Conservation (phyloP, 305 asterid species). For the Coffea humblotiana region DNA sequence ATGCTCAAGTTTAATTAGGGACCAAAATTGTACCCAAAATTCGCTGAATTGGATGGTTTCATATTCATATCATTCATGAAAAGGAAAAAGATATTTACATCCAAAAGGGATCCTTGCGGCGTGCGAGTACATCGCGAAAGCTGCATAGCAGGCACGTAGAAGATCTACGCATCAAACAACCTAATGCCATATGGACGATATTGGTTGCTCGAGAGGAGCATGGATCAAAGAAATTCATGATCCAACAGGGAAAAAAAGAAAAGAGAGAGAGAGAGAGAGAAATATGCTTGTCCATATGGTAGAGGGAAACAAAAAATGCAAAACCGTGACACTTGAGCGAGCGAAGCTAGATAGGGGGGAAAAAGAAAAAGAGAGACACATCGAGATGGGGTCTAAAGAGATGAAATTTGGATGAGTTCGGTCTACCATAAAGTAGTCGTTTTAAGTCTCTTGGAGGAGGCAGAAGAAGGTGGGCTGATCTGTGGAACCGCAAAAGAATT, state of each 20-base stretch:
- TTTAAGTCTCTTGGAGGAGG: conserved; percentile 24
- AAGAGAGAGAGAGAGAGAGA: not conserved
- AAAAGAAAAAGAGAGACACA: not conserved
- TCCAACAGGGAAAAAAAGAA: not conserved
- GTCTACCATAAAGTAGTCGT: conserved; percentile 22
- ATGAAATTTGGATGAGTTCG: not conserved
- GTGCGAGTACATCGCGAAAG: not conserved
- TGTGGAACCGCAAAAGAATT: conserved; percentile 73
- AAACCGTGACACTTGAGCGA: not conserved
- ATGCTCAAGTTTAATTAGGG: not conserved
- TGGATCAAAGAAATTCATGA: not conserved
- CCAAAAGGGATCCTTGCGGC: conserved; percentile 5
- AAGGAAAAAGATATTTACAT: conserved; percentile 17
- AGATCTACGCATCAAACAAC: not conserved
- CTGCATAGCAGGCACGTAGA: not conserved
- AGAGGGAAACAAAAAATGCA: not conserved
- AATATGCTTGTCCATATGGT: no score
- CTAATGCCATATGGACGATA: not conserved
- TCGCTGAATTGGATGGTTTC: not conserved
- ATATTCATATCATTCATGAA: conserved; percentile 1
- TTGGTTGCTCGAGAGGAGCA: not conserved
- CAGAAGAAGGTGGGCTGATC: conserved; percentile 36
- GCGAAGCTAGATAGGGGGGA: not conserved
- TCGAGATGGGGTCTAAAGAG: not conserved
- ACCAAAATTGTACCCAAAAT: not conserved